These are phyloP conservation scores for Rhizopogon vesiculosus DNA, from an alignment of 768 basidiomycete species.

Conservation along the genomic window DNA sequence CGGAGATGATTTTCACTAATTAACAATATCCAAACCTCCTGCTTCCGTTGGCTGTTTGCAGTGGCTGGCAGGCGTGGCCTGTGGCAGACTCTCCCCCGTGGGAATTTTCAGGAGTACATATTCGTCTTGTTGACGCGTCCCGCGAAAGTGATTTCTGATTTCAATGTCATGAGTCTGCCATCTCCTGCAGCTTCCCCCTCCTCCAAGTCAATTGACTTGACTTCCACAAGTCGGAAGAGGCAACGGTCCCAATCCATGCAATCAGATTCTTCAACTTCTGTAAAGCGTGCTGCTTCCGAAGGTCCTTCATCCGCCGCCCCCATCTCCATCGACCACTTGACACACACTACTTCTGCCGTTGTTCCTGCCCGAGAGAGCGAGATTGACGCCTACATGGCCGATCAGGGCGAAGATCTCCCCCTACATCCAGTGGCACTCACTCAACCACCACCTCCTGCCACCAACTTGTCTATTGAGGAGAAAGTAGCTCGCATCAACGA, in stretches of 20 bases:
- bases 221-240: conserved; percentile 48
- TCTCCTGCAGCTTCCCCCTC: conserved; percentile 39
- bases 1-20: too few relatives aligned
- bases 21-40: too few relatives aligned
- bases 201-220: conserved; percentile 32
- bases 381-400: conserved; percentile 66
- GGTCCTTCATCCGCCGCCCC: conserved; percentile 42
- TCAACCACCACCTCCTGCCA: conserved; percentile 19
- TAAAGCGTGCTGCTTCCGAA: conserved; percentile 78
- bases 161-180: conserved; percentile 43
- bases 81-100: not conserved
- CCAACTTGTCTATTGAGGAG: conserved; percentile 23
- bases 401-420: conserved; percentile 40
- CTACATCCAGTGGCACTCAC: conserved; percentile 13
- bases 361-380: conserved; percentile 39
- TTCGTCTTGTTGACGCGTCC: not conserved
- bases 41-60: too few relatives aligned
- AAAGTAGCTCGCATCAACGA: conserved; percentile 49
- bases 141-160: not conserved
- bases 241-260: conserved; percentile 75
- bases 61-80: too few relatives aligned
- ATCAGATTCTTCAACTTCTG: conserved; percentile 68
- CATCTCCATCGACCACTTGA: conserved; percentile 15
- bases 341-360: conserved; percentile 32
- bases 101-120: not conserved